Base-by-base conservation (phyloP, 495 filamentous ascomycete species). In the Aspergillus steynii region DNA sequence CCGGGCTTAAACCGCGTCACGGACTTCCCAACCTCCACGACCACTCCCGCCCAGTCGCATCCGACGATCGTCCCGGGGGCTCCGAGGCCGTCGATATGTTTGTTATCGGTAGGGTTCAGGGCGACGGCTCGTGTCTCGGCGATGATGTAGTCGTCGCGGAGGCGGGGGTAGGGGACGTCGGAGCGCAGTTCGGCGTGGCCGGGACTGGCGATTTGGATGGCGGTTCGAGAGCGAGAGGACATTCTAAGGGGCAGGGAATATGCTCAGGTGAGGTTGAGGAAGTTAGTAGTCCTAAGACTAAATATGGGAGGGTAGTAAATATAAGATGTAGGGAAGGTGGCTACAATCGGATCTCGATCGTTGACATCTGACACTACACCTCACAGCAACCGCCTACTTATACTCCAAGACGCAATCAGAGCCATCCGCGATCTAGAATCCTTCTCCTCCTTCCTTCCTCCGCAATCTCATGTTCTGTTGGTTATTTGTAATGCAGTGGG, bases 71-170 rank as follows among this genome's bases (percentile, higher is more conserved):
- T 57, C 25, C 68, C 71, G 1, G 51, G 53, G 5, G 55, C 50
- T 53, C 31, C 55, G 29, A 60, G 29, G 4, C 12, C 7, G 46
- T 77, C 72, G 12, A 81, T 65, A 37, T 75, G 74, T 61, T 83
- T 82, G 70, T 73, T 79, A 67, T 79, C 80, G 5, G 75, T 79
- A 20, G 80, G 77, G 48, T 83, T 83, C 20, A 82, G 64, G 4
- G 78, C 80, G 27, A 81, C 71, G 26, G 71, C 67, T 12, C 68
- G 63, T 46, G 69, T 74, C 53, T 70, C 71, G 65, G 81, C 74
- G 52, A 81, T 71, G 34, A 82, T 58, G 57, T 80, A 75, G 46
- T 77, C 74, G 37, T 55, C n/a, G 2, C 47, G 53, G 37, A 66
- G 31, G 14, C 29, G 5, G 8, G 67, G 65, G 25, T 60, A 34